Base-by-base conservation (phyloP, 768 basidiomycete genomes). In the Hirschioporus abietinus region DNA sequence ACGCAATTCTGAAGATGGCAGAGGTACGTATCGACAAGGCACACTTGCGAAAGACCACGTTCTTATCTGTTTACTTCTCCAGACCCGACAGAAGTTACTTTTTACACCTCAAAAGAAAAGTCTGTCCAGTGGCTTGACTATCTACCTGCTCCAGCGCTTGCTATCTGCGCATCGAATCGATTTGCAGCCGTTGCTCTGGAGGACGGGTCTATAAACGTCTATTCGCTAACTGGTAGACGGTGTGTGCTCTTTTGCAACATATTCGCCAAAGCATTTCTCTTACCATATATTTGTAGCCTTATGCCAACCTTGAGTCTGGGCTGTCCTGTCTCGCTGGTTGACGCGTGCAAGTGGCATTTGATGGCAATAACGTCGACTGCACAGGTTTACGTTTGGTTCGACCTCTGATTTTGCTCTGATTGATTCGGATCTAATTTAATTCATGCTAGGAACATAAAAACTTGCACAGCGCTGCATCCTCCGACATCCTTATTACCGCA, bases 81-180 rank as follows among this genome's bases (percentile, higher is more conserved):
- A 88, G 90, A 83, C n/a, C 80, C 83, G 4, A 83, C 85, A 20
- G 93, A 95, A 71, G 82, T 98, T 18, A 77, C 84, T 7, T 87
- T 87, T 67, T 77, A 85, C 65, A 84, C 79, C 71, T 12, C 42
- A 10, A 52, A 52, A 20, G 82, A 84, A 35, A 88, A 87, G 77
- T 85, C 89, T 67, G 90, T 87, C 12, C 87, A 91, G 65, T 99
- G 96, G 95, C 76, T 96, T 59, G 96, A 98, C 76, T 99, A 92
- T 76, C 72, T 96, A 8, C 87, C 91, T 0, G 86, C 84, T 1
- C 88, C 90, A 26, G 87, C 86, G n/a, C 74, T 96, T 18, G 79
- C 82, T 0, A 72, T 92, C 62, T 86, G 87, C 5, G 88, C 88
- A 0, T 89, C 93, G 0, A 72, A 75, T 15, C 72, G 71, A 1